A percentile compares a stretch with the other conserved stretches of the same genome.
phyloP scores from a whole-genome alignment of 2,329 filamentous ascomycete species.

The Talaromyces islandicus region DNA sequence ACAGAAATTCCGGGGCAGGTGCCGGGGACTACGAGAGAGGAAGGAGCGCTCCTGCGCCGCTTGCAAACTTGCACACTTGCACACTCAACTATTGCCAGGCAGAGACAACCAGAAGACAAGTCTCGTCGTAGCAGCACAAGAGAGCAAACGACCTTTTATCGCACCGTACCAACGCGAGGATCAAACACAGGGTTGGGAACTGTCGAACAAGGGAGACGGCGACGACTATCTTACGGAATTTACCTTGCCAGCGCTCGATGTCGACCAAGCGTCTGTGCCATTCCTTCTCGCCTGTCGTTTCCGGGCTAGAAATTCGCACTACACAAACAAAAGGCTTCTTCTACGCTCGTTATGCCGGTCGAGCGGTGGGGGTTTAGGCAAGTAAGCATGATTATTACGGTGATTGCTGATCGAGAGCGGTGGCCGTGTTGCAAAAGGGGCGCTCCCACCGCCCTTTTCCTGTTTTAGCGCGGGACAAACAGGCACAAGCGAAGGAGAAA shows the following conservation, averaged over 20 bases:
- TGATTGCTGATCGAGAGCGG: not conserved
- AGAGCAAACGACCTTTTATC: not conserved
- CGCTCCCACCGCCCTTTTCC: not conserved
- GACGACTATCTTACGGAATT: not conserved
- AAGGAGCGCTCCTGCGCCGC: slow-evolving; percentile 4
- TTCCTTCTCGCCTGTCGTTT: not conserved
- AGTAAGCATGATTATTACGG: not conserved
- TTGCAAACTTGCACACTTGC: not conserved
- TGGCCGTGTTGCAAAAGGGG: not conserved
- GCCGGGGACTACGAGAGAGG: not conserved
- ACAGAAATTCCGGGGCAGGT: slow-evolving; percentile 1
- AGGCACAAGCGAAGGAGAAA: not conserved
- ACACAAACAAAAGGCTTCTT: not conserved
- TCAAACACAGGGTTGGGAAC: not conserved
- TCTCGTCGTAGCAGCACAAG: not conserved
- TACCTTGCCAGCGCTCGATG: not conserved
- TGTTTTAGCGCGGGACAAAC: not conserved
- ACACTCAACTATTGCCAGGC: too few species aligned
- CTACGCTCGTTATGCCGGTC: not conserved
- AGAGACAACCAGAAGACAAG: not conserved
- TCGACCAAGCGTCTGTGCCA: not conserved
- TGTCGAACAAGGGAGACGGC: not conserved
- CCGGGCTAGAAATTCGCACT: not conserved
- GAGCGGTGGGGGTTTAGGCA: not conserved
- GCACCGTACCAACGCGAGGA: not conserved